phyloP scores from a whole-genome alignment of 257 asterid genomes.

The Leonotis leonurus region DNA sequence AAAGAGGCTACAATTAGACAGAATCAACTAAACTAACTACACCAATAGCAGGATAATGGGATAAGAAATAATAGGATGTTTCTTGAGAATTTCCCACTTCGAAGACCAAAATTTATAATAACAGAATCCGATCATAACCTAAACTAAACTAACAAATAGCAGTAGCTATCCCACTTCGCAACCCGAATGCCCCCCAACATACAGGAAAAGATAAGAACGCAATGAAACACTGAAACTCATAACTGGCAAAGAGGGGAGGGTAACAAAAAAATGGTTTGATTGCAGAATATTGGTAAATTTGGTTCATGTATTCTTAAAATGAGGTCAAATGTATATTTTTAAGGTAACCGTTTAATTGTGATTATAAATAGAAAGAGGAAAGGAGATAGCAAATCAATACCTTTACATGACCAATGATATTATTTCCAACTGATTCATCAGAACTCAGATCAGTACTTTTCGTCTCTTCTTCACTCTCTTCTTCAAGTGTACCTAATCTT shows the following conservation, averaged over 20 bases:
- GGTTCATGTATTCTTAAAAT: constrained; percentile 3
- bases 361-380: background rate
- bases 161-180: background rate
- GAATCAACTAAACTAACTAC: background rate
- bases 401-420: constrained; percentile 29
- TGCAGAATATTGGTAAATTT: background rate
- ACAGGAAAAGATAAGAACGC: background rate
- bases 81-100: no score
- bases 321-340: background rate
- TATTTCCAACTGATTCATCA: constrained; percentile 41
- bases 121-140: no score
- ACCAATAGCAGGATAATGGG: background rate
- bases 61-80: background rate
- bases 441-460: constrained; percentile 47
- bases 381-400: constrained; percentile 21
- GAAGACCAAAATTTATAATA: no score
- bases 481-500: constrained; percentile 55
- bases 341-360: background rate
- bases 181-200: background rate
- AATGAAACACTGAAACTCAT: background rate
- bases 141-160: background rate
- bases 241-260: background rate
- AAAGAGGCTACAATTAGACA: background rate
- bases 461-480: constrained; percentile 67
- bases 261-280: background rate